Conservation (phyloP, 2,329 filamentous ascomycete species). For the Helminthosporium solani region DNA sequence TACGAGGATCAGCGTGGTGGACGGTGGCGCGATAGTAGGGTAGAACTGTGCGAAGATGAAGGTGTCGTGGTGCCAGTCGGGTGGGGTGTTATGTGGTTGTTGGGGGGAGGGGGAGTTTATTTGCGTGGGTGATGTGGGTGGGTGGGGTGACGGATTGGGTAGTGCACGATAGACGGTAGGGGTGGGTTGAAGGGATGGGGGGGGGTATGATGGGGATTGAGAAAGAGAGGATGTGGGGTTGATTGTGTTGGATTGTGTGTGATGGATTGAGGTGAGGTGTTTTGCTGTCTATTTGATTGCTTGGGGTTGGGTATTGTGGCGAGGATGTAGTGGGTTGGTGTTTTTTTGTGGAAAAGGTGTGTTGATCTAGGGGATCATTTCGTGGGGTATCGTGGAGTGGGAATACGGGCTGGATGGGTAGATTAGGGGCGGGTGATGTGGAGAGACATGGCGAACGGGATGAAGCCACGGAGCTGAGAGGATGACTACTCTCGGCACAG, state of each 20-base stretch:
- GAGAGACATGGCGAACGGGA: background rate
- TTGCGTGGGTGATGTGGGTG: no score
- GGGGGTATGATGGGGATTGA: no score
- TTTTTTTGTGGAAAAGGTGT: background rate
- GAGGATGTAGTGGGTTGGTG: no score
- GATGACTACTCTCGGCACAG: no score
- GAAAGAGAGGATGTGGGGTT: background rate
- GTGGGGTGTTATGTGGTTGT: background rate
- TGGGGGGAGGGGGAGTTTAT: background rate
- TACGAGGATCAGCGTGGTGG: background rate
- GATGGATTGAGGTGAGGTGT: no score
- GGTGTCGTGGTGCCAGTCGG: constrained; percentile 26
- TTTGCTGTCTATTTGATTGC: background rate
- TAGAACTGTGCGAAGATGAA: constrained; percentile 4
- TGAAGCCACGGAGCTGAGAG: background rate
- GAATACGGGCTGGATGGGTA: background rate
- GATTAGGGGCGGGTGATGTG: background rate
- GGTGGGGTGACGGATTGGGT: constrained; percentile 12
- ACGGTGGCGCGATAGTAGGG: constrained; percentile 11
- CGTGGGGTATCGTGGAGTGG: background rate
- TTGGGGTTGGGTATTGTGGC: background rate
- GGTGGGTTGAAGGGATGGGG: background rate
- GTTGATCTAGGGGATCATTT: background rate
- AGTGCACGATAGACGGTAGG: constrained; percentile 17
- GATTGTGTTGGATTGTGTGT: background rate